Base-by-base conservation (phyloP, 352 stramenopile genomes). In the Pythium diclinum region DNA sequence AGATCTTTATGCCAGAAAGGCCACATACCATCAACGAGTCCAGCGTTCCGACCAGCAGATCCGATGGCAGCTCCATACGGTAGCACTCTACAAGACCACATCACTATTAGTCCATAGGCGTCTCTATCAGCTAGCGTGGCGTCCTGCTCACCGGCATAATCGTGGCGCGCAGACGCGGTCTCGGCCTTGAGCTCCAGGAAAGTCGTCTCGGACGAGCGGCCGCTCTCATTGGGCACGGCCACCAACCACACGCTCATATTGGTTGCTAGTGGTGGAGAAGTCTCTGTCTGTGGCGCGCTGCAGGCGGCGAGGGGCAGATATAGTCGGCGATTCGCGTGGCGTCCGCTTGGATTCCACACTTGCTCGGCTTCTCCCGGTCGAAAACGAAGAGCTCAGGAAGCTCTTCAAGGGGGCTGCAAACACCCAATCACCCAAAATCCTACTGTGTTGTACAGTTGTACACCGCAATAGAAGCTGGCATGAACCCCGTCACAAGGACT, bases 21-120 rank as follows among this genome's bases (percentile, higher is more conserved):
- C 55, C 33, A 67, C 59, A 52, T 44, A 94, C 85, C 96, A 99
- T 99, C 25, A 99, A 88, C 65, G 88, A 97, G 76, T 99, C 96
- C 34, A 99, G 80, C 32, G 97, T 99, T 10, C 97, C 97, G 14
- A 99, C 96, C 34, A 97, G 89, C 65, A 99, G 79, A 59, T 97
- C 95, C 16, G 83, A 91, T 34, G 96, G 96, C 44, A 99, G 71
- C 52, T 97, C 87, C 52, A 97, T 89, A 17, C 88, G 83, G 59
- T 87, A 84, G 56, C 83, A 88, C 56, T 97, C 86, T 68, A 32
- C 23, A 52, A 11, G 19, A 28, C 25, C 2, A 28, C 2, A 2
- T 28, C 25, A 5, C 2, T 2, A 21, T 32, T 56, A 19, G 65
- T 52, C 34, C 19, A 16, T 49, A 23, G 6, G 0, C 28, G 6